A percentile compares a stretch with the other conserved stretches of the same genome.
phyloP scores from a whole-genome alignment of 495 filamentous ascomycete genomes.

The Daldinia grandis region DNA sequence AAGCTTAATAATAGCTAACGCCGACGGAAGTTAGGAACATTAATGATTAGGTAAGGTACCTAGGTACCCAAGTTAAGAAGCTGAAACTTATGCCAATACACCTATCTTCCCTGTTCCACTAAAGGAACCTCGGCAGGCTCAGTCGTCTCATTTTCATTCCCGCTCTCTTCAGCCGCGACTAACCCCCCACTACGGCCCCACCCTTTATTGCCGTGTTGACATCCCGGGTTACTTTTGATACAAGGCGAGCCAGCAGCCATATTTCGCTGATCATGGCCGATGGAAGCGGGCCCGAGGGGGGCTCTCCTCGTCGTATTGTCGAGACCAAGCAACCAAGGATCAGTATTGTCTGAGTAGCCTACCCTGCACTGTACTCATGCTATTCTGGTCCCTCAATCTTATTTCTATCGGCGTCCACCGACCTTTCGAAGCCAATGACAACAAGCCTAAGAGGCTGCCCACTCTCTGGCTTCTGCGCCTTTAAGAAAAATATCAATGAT shows the following conservation, averaged over 20 bases:
- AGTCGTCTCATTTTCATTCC: constrained; percentile 34
- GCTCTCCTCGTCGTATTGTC: constrained; percentile 1
- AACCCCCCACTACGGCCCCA: constrained; percentile 50
- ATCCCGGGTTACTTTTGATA: constrained; percentile 31
- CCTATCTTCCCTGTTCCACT: constrained; percentile 14
- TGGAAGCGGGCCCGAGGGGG: constrained; percentile 1
- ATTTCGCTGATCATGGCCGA: constrained; percentile 19
- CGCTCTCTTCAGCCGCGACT: constrained; percentile 44
- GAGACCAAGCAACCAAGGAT: constrained; percentile 15
- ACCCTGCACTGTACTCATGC: background rate
- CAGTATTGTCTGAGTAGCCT: background rate
- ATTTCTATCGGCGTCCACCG: background rate
- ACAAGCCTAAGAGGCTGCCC: background rate
- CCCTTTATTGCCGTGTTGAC: constrained; percentile 54
- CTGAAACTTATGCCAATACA: background rate
- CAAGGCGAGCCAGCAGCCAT: constrained; percentile 13
- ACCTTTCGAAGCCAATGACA: background rate
- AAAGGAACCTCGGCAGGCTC: background rate
- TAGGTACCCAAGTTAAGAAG: background rate
- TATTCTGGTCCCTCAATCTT: background rate
- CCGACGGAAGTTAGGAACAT: constrained; percentile 4
- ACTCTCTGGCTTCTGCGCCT: background rate
- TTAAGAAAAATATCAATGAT: constrained; percentile 3
- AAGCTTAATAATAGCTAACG: constrained; percentile 4
- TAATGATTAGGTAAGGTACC: background rate